phyloP scores from a whole-genome alignment of 1,139 yeast genomes.

The Taiozyma sp. region DNA sequence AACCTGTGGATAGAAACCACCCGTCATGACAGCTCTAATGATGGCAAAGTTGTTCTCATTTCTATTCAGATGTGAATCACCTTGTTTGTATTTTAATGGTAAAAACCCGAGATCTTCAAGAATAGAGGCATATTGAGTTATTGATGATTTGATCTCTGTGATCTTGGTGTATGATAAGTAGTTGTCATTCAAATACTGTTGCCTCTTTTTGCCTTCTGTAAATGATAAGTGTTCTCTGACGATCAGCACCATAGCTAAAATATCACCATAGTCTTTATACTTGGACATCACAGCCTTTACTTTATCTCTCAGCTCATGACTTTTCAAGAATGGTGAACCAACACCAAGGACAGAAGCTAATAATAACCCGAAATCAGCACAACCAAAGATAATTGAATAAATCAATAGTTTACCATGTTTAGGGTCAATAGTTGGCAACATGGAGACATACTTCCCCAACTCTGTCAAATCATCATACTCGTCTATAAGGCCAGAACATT shows the following conservation, averaged over 20 bases:
- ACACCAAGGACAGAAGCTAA: constrained; percentile 72
- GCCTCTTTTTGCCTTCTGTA: constrained; percentile 28
- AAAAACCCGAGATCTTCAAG: constrained; percentile 76
- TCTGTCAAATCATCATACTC: constrained; percentile 57
- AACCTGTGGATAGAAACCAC: constrained; percentile 78
- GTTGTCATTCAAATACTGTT: constrained; percentile 57
- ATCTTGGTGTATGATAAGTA: constrained; percentile 59
- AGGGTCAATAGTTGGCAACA: constrained; percentile 77
- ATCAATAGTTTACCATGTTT: constrained; percentile 80
- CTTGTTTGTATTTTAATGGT: constrained; percentile 40
- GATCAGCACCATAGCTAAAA: constrained; percentile 59
- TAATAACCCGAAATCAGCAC: constrained; percentile 70
- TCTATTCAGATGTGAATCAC: constrained; percentile 35
- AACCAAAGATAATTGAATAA: constrained; percentile 77
- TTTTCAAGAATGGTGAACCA: constrained; percentile 68
- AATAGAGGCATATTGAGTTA: constrained; percentile 61
- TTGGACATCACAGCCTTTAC: constrained; percentile 48
- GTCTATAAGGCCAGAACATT: constrained; percentile 68
- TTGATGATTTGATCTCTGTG: constrained; percentile 67
- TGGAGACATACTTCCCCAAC: constrained; percentile 76
- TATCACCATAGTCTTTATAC: constrained; percentile 57
- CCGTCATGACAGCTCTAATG: constrained; percentile 66
- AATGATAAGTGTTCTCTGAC: constrained; percentile 45
- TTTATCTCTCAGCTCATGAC: constrained; percentile 58
- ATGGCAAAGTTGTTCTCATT: constrained; percentile 48